Base-by-base conservation (phyloP, 352 stramenopile genomes). In the Globisporangium acanthophoron region DNA sequence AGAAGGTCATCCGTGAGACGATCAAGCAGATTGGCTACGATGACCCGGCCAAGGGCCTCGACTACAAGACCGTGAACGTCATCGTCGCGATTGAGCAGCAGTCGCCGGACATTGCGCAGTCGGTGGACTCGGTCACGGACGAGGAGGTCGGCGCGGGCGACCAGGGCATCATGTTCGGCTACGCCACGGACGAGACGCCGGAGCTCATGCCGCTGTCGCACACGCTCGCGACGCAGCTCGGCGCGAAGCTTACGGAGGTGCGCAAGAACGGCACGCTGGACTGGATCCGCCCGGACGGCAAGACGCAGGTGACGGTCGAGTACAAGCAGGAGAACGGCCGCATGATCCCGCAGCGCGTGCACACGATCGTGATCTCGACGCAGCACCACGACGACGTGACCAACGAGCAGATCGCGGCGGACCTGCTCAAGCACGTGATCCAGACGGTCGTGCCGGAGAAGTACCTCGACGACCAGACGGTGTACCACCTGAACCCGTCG, bases 1-100 rank as follows among this genome's bases (percentile, higher is more conserved):
- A 99, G 78, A 96, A 98, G 78, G 88, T 98, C 47, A 98, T 99
- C 65, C 97, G 97, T 56, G 96, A 99, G 69, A 97, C 96, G 9
- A 96, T 99, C 74, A 98, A 98, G 77, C 91, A 98, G 70, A 99
- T 99, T 58, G 97, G 97, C 50, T 99, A 99, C 81, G 97, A 99
- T 72, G 94, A 99, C 74, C 92, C 94, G 4, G 96, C 94, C 71
- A 99, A 99, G 88, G 97, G 97, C 57, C 87, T 99, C 27, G 97
- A 99, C 88, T 99, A 99, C 89, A 98, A 99, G 73, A 99, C 95
- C 20, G 98, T 97, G 66, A 99, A 99, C 77, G 97, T 99, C 18
- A 98, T 99, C 60, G 97, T 99, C 3, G 96, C 96, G 35, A 97
- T 99, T 58, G 97, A 99, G 76, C 96, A 99, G 78, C 97, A 99